Evolutionary conservation across 495 filamentous ascomycete species (phyloP).

Genomic region (Xylaria venustula): DNA sequence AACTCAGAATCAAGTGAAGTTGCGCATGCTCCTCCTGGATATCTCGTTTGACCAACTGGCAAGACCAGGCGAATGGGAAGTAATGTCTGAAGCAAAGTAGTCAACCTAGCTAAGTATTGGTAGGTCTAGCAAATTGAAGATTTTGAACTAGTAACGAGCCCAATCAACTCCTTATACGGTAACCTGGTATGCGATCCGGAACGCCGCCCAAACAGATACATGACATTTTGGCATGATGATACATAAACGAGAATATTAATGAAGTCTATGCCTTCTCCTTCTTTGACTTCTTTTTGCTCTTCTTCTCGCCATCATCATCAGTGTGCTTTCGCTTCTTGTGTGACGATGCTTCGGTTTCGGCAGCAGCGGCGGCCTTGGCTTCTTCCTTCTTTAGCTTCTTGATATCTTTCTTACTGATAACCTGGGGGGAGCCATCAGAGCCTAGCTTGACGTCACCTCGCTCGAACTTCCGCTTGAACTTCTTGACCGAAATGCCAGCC

Average conservation of each 20-base stretch:
- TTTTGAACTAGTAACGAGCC: slow-evolving; percentile 16
- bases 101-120: slow-evolving; percentile 2
- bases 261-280: slow-evolving; percentile 35
- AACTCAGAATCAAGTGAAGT: no score
- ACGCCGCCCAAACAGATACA: slow-evolving; percentile 28
- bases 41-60: not conserved
- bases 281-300: slow-evolving; percentile 46
- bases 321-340: slow-evolving; percentile 35
- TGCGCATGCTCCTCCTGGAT: no score
- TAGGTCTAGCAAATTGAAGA: slow-evolving; percentile 6
- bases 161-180: slow-evolving; percentile 30
- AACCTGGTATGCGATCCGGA: slow-evolving; percentile 35
- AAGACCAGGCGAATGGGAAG: not conserved
- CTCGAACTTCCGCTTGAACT: slow-evolving; percentile 70
- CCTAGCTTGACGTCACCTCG: slow-evolving; percentile 64
- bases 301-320: slow-evolving; percentile 37
- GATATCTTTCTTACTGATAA: slow-evolving; percentile 71
- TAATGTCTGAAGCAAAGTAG: not conserved
- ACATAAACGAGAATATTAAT: slow-evolving; percentile 25
- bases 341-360: slow-evolving; percentile 18
- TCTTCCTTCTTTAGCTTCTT: slow-evolving; percentile 71
- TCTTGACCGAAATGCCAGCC: slow-evolving; percentile 63
- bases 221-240: slow-evolving; percentile 28
- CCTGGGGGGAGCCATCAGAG: slow-evolving; percentile 55
- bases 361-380: slow-evolving; percentile 43